Percentiles rank a stretch among this genome's conserved stretches.
These are phyloP conservation scores for Pseudogymnoascus sp. DNA, from an alignment of 2,329 filamentous ascomycete genomes.

Conservation along the genomic window DNA sequence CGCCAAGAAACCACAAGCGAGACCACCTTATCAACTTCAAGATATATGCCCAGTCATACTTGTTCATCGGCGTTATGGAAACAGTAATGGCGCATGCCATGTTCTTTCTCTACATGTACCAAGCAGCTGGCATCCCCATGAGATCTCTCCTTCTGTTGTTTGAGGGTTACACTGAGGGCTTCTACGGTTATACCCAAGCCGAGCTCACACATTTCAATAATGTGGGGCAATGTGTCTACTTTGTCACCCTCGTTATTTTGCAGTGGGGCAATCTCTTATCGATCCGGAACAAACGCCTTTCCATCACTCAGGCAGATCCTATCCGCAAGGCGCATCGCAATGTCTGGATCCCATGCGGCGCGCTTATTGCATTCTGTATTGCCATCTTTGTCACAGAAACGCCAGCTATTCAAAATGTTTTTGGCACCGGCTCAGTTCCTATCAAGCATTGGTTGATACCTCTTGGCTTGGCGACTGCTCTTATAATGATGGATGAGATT, in stretches of 20 bases:
- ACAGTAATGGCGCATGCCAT: slow-evolving; percentile 43
- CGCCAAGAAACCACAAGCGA: slow-evolving; percentile 42
- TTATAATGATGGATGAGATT: too few species aligned
- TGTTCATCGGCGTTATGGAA: slow-evolving; percentile 47
- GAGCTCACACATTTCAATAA: slow-evolving; percentile 43
- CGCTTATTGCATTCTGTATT: too few species aligned
- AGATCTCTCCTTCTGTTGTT: slow-evolving; percentile 43
- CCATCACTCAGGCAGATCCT: slow-evolving; percentile 45
- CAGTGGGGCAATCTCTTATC: slow-evolving; percentile 47
- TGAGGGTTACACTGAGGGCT: slow-evolving; percentile 41
- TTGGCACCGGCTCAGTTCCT: too few species aligned
- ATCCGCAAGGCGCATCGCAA: too few species aligned
- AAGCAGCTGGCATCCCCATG: slow-evolving; percentile 40
- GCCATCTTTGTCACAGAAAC: too few species aligned
- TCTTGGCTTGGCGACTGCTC: too few species aligned
- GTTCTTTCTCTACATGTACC: slow-evolving; percentile 48
- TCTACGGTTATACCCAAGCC: slow-evolving; percentile 40
- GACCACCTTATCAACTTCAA: slow-evolving; percentile 46
- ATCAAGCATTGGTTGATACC: too few species aligned
- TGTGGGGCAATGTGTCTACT: slow-evolving; percentile 41
- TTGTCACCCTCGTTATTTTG: slow-evolving; percentile 44
- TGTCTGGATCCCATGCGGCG: too few species aligned
- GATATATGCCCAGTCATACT: slow-evolving; percentile 45
- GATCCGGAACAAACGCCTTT: slow-evolving; percentile 45
- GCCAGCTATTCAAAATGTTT: too few species aligned